Percentiles rank a stretch among this genome's conserved stretches.
These are phyloP conservation scores for Rheum nobile DNA, from an alignment of 148 eudicot genomes.

Conservation along the genomic window DNA sequence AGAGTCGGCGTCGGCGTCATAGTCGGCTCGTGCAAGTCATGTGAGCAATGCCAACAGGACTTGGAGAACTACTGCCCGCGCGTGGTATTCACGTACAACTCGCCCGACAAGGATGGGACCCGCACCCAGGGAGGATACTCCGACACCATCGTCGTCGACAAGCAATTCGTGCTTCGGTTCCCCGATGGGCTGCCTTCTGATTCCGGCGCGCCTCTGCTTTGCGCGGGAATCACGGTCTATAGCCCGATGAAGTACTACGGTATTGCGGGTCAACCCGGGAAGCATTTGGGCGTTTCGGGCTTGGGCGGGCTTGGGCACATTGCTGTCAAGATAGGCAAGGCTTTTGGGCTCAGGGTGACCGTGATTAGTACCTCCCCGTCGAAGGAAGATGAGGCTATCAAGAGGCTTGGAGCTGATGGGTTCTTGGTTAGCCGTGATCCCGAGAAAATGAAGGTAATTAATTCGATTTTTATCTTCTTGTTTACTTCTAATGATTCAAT, in stretches of 20 bases:
- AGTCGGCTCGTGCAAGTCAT: slow-evolving; percentile 44
- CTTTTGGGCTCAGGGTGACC: slow-evolving; percentile 63
- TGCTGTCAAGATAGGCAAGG: slow-evolving; percentile 66
- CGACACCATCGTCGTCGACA: slow-evolving; percentile 24
- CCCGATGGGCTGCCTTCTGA: slow-evolving; percentile 48
- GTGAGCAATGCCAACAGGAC: slow-evolving; percentile 43
- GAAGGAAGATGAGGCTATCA: slow-evolving; percentile 49
- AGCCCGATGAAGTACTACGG: slow-evolving; percentile 73
- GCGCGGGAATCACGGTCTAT: slow-evolving; percentile 66
- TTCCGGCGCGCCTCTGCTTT: slow-evolving; percentile 47
- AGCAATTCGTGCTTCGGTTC: slow-evolving; percentile 38
- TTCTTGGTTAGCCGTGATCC: slow-evolving; percentile 53
- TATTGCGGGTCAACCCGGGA: slow-evolving; percentile 39
- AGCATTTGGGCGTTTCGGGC: slow-evolving; percentile 72
- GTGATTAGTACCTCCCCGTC: slow-evolving; percentile 47
- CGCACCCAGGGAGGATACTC: slow-evolving; percentile 15
- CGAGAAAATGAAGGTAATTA: slow-evolving; percentile 36
- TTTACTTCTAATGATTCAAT: background rate
- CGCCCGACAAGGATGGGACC: slow-evolving; percentile 23
- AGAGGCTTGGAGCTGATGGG: slow-evolving; percentile 51
- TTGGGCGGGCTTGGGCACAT: slow-evolving; percentile 71
- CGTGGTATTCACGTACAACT: slow-evolving; percentile 32
- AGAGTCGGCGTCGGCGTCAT: slow-evolving; percentile 59
- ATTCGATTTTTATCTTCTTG: background rate
- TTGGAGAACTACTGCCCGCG: slow-evolving; percentile 50